Conservation (phyloP, 2,329 filamentous ascomycete species). For the Talaromyces islandicus region DNA sequence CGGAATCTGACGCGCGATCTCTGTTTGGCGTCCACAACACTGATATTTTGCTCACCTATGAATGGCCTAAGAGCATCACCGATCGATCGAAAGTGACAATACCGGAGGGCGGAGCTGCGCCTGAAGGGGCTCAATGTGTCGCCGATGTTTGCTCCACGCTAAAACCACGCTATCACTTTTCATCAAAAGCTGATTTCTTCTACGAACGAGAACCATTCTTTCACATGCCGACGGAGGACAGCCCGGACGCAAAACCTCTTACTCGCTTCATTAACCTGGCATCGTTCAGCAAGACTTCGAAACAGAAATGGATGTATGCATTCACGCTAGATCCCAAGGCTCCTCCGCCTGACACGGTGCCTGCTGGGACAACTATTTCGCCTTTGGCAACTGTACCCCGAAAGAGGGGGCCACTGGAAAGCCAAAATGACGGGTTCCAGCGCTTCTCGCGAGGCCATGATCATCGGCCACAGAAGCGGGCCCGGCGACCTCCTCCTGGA, state of each 20-base stretch:
- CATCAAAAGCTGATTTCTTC: conserved; percentile 63
- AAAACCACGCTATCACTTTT: conserved; percentile 90
- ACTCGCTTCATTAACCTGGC: conserved; percentile 91
- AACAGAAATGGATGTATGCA: conserved; percentile 59
- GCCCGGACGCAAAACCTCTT: conserved; percentile 52
- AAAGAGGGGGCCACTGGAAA: conserved; percentile 51
- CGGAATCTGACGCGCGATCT: conserved; percentile 66
- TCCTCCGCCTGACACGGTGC: conserved; percentile 55
- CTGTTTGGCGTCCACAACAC: conserved; percentile 70
- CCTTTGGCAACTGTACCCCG: conserved; percentile 51
- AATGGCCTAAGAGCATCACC: conserved; percentile 75
- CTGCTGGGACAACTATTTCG: conserved; percentile 66
- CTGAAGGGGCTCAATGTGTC: conserved; percentile 59
- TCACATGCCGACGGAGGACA: conserved; percentile 51
- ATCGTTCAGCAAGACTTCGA: conserved; percentile 65
- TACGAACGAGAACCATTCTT: conserved; percentile 94
- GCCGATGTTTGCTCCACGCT: conserved; percentile 71
- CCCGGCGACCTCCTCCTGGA: conserved; percentile 48
- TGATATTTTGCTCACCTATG: conserved; percentile 79
- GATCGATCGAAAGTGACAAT: conserved; percentile 60
- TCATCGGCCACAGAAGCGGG: conserved; percentile 35
- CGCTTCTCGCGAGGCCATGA: conserved; percentile 35
- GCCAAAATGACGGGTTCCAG: conserved; percentile 30
- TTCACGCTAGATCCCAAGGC: conserved; percentile 64
- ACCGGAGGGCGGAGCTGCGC: conserved; percentile 47